phyloP scores from a whole-genome alignment of 768 basidiomycete species.

The Leccinellum rugosiceps region DNA sequence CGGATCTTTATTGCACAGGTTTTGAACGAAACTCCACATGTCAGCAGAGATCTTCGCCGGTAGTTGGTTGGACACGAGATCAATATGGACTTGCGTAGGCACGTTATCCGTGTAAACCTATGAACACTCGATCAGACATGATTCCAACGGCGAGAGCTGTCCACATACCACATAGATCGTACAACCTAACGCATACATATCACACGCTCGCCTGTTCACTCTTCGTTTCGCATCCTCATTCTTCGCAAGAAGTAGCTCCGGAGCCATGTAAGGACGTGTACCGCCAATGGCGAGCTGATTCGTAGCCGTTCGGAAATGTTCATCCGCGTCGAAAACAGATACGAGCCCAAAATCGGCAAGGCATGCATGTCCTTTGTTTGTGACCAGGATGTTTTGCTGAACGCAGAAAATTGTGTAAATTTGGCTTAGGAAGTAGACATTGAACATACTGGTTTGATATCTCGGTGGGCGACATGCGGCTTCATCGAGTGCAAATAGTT shows the following conservation, averaged over 20 bases:
- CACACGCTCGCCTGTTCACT: constrained; percentile 30
- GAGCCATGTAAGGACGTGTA: constrained; percentile 24
- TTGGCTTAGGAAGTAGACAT: neutral
- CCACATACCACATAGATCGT: constrained; percentile 37
- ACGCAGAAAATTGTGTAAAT: constrained; percentile 7
- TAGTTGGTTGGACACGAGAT: constrained; percentile 1
- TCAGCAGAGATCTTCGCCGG: constrained; percentile 15
- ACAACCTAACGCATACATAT: constrained; percentile 42
- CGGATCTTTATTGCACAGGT: constrained; percentile 24
- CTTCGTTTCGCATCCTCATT: neutral
- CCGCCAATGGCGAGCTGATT: constrained; percentile 11
- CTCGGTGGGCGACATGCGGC: constrained; percentile 35
- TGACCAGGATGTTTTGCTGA: constrained; percentile 49
- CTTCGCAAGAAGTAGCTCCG: constrained; percentile 17
- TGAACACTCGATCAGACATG: neutral
- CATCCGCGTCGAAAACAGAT: constrained; percentile 16
- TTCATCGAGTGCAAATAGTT: constrained; percentile 40
- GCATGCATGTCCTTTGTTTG: constrained; percentile 39
- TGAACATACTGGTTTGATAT: constrained; percentile 30
- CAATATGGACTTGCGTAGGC: neutral
- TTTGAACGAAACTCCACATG: constrained; percentile 31
- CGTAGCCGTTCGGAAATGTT: constrained; percentile 8
- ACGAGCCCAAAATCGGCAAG: constrained; percentile 49
- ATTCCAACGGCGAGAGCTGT: neutral
- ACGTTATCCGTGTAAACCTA: constrained; percentile 17